These are phyloP conservation scores for Tetraselmis striata DNA, from an alignment of 139 green algal species.

Conservation along the genomic window DNA sequence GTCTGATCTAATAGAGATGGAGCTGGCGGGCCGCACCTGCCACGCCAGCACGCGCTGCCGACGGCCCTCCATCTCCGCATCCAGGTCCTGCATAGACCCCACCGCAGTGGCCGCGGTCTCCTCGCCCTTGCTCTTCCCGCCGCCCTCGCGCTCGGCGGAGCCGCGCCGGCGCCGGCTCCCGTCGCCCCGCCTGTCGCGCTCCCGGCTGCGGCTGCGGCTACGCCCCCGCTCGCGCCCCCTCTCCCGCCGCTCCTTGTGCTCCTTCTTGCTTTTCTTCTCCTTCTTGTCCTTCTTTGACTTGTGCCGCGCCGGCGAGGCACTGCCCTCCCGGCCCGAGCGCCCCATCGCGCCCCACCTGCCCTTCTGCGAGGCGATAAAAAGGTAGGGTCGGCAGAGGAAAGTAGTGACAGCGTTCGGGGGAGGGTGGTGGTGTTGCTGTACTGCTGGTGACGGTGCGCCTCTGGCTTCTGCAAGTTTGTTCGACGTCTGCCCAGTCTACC, in stretches of 20 bases:
- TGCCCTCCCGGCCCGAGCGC: not conserved
- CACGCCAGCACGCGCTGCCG: constrained; percentile 63
- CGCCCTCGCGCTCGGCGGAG: no score
- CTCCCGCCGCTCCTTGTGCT: not conserved
- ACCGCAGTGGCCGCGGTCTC: not conserved
- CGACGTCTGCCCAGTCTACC: no score
- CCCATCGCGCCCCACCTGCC: no score
- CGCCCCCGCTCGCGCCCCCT: no score
- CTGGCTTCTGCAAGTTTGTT: no score
- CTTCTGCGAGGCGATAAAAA: no score
- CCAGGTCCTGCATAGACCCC: constrained; percentile 22
- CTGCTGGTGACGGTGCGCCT: no score
- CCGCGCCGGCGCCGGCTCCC: not conserved
- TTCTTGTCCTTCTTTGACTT: not conserved
- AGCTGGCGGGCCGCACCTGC: constrained; percentile 25
- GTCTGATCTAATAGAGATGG: no score
- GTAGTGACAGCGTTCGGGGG: no score
- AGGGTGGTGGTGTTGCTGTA: no score
- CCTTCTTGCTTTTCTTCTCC: not conserved
- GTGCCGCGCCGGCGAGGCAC: not conserved
- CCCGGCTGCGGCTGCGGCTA: no score
- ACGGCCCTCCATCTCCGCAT: constrained; percentile 59
- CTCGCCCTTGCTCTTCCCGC: not conserved
- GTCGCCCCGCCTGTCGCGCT: not conserved
- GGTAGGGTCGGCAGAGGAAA: no score